A percentile compares a stretch with the other conserved stretches of the same genome.
phyloP scores from a whole-genome alignment of 2,329 filamentous ascomycete species.

The Epichloe sylvatica region DNA sequence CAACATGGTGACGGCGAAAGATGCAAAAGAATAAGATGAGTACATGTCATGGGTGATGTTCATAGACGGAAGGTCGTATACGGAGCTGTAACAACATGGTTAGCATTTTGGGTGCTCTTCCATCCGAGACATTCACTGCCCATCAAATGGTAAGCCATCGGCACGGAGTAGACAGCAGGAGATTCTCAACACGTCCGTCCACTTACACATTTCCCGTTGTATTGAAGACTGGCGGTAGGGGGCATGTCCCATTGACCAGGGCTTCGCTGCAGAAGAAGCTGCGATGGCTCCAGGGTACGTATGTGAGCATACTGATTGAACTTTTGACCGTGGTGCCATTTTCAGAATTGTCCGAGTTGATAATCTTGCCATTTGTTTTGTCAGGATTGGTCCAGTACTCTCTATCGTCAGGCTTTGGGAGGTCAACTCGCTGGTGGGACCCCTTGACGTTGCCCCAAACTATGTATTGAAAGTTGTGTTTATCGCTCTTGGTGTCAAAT shows the following conservation, averaged over 20 bases:
- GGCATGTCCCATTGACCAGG: constrained; percentile 52
- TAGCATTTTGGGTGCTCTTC: constrained; percentile 6
- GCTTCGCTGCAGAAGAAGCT: constrained; percentile 52
- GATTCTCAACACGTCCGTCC: background rate
- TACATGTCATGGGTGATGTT: constrained; percentile 59
- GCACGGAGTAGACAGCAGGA: background rate
- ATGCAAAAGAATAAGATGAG: constrained; percentile 76
- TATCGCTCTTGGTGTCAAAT: constrained; percentile 49
- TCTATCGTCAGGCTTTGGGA: constrained; percentile 46
- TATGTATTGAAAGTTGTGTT: constrained; percentile 58
- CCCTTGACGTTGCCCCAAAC: constrained; percentile 89
- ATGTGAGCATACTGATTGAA: constrained; percentile 62
- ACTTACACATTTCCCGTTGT: constrained; percentile 12
- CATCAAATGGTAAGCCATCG: too few species aligned
- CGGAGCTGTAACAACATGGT: background rate
- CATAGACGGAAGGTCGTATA: constrained; percentile 51
- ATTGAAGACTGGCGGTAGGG: constrained; percentile 59
- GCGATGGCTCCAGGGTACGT: constrained; percentile 47
- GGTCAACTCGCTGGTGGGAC: constrained; percentile 37
- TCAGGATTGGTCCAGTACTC: constrained; percentile 48
- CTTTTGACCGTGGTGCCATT: constrained; percentile 61
- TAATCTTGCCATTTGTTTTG: constrained; percentile 61
- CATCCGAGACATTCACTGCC: background rate
- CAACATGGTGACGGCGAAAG: constrained; percentile 58
- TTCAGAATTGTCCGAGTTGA: constrained; percentile 43